These are phyloP conservation scores for Cymbopogon citratus DNA, from an alignment of 176 grass and related monocot genomes.

Conservation along the genomic window DNA sequence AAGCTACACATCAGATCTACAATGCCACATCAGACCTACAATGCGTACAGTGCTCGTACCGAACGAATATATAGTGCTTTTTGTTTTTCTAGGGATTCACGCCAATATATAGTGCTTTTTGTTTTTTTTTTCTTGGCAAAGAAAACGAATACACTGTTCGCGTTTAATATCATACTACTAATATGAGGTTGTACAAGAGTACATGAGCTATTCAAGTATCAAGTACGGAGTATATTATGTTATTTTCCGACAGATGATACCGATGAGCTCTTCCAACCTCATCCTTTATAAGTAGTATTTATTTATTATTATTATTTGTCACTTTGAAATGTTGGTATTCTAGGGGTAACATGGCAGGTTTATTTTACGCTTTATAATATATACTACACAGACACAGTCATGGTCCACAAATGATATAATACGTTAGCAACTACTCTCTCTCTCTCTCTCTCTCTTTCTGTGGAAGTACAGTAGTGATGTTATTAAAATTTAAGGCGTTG, in stretches of 20 bases:
- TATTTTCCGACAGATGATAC: no score
- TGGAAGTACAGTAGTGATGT: not conserved
- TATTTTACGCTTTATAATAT: not conserved
- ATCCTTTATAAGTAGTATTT: not conserved
- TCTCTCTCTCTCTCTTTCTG: not conserved
- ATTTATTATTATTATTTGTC: not conserved
- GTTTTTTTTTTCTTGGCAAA: not conserved
- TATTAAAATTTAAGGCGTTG: conserved; percentile 17
- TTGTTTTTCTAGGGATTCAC: not conserved
- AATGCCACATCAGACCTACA: conserved; percentile 8
- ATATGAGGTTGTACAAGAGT: no score
- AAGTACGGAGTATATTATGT: no score
- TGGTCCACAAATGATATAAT: conserved; percentile 6
- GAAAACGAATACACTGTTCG: not conserved
- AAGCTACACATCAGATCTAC: conserved; percentile 7
- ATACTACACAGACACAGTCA: not conserved
- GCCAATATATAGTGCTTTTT: not conserved
- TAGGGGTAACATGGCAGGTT: conserved; percentile 11
- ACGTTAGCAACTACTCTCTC: not conserved
- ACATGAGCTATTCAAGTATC: no score
- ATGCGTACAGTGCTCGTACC: not conserved
- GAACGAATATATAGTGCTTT: not conserved
- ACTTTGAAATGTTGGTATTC: conserved; percentile 29
- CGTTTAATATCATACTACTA: not conserved
- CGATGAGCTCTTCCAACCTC: not conserved